phyloP scores from a whole-genome alignment of 345 rosid genomes.

The Salix purpurea region DNA sequence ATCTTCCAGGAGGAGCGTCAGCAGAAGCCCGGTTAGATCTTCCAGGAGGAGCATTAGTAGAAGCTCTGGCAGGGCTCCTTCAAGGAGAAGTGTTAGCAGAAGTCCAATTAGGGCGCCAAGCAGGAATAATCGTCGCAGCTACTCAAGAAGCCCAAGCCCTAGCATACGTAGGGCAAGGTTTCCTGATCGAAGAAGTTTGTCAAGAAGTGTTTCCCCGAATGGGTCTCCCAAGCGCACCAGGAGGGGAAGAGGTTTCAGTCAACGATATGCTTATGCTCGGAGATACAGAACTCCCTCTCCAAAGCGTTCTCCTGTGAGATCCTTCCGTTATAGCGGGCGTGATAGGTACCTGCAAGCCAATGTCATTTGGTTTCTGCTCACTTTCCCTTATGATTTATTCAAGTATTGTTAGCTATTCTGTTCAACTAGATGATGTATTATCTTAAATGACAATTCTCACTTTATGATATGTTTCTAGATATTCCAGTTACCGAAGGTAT shows the following conservation, averaged over 20 bases:
- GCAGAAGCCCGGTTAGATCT: conserved; percentile 47
- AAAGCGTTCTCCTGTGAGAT: conserved; percentile 73
- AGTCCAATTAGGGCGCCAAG: conserved; percentile 55
- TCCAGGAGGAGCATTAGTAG: conserved; percentile 37
- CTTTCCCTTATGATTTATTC: not conserved
- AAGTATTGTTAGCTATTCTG: not conserved
- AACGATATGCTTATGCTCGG: conserved; percentile 82
- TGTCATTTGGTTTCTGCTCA: not conserved
- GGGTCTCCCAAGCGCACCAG: conserved; percentile 75
- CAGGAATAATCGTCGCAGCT: conserved; percentile 50
- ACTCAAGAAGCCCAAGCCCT: conserved; percentile 59
- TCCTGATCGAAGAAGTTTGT: conserved; percentile 68
- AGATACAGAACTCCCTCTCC: conserved; percentile 85
- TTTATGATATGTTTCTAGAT: conserved; percentile 34
- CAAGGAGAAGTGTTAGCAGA: conserved; percentile 53
- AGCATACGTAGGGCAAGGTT: conserved; percentile 52
- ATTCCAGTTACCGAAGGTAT: conserved; percentile 61
- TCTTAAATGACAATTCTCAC: not conserved
- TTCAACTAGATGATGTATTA: not conserved
- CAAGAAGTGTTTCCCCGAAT: conserved; percentile 79
- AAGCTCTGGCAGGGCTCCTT: conserved; percentile 47
- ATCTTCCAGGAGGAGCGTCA: conserved; percentile 19
- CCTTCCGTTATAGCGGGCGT: conserved; percentile 64
- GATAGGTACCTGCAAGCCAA: conserved; percentile 48
- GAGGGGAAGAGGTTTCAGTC: conserved; percentile 94